These are phyloP conservation scores for Podospora didyma DNA, from an alignment of 495 filamentous ascomycete species.

Conservation along the genomic window DNA sequence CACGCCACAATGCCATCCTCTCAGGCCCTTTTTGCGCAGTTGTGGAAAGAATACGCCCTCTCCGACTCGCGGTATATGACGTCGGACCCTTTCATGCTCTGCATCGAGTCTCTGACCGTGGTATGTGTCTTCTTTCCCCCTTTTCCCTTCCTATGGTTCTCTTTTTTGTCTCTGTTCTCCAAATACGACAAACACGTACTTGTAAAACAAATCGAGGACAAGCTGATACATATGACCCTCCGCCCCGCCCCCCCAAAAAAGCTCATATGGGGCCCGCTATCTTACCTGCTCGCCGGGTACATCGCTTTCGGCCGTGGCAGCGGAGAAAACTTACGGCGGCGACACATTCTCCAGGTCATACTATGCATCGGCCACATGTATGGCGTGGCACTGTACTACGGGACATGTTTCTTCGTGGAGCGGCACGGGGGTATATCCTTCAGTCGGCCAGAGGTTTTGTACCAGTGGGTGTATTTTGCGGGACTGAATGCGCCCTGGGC, in stretches of 20 bases:
- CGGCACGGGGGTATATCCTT: constrained; percentile 54
- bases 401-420: constrained; percentile 69
- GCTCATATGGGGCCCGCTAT: constrained; percentile 75
- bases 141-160: neutral
- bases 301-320: constrained; percentile 46
- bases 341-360: constrained; percentile 68
- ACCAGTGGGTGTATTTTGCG: constrained; percentile 87
- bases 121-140: constrained; percentile 58
- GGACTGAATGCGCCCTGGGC: constrained; percentile 87
- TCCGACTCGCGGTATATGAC: constrained; percentile 82
- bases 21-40: constrained; percentile 60
- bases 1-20: constrained; percentile 43
- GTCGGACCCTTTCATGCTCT: constrained; percentile 73
- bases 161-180: neutral
- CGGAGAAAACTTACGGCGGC: constrained; percentile 15
- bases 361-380: constrained; percentile 81
- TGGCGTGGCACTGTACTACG: constrained; percentile 81
- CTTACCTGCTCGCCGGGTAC: constrained; percentile 58
- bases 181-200: no score
- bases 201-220: no score
- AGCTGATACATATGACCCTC: no score
- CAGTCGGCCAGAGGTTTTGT: constrained; percentile 72
- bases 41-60: constrained; percentile 86
- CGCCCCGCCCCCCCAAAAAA: no score
- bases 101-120: constrained; percentile 78